These are phyloP conservation scores for Scutellaria barbata DNA, from an alignment of 257 asterid genomes.

Conservation along the genomic window DNA sequence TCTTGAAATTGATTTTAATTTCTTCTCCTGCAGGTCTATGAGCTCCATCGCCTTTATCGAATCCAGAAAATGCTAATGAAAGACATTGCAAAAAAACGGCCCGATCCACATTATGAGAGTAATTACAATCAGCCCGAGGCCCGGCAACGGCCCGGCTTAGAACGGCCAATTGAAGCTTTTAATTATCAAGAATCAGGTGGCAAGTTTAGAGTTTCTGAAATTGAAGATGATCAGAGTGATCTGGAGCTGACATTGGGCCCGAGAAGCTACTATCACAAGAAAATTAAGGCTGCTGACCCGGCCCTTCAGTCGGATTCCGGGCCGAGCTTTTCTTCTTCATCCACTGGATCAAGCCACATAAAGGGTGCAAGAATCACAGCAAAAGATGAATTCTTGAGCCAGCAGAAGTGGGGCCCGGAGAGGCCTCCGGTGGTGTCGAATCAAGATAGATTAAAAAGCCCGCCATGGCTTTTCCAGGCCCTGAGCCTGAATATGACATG, in stretches of 20 bases:
- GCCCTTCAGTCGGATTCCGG: slow-evolving; percentile 50
- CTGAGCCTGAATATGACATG: slow-evolving; percentile 69
- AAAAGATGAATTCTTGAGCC: slow-evolving; percentile 31
- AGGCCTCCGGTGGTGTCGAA: slow-evolving; percentile 30
- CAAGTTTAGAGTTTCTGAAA: slow-evolving; percentile 9
- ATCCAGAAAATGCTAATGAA: slow-evolving; percentile 81
- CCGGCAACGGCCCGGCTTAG: slow-evolving; percentile 37
- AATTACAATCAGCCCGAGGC: slow-evolving; percentile 32
- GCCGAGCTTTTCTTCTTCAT: slow-evolving; percentile 69
- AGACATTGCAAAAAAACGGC: slow-evolving; percentile 38
- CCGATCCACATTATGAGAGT: slow-evolving; percentile 27
- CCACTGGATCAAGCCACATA: slow-evolving; percentile 54
- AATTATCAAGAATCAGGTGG: slow-evolving; percentile 22
- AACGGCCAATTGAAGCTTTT: slow-evolving; percentile 38
- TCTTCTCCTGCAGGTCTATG: slow-evolving; percentile 56
- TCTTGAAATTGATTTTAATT: not conserved
- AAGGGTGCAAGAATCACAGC: slow-evolving; percentile 42
- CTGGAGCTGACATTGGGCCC: slow-evolving; percentile 91
- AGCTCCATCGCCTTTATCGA: slow-evolving; percentile 85
- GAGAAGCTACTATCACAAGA: slow-evolving; percentile 45
- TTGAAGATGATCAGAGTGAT: slow-evolving; percentile 55
- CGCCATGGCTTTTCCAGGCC: slow-evolving; percentile 86
- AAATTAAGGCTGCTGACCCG: slow-evolving; percentile 40
- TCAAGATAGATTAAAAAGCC: slow-evolving; percentile 60
- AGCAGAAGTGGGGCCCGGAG: slow-evolving; percentile 62